phyloP scores from a whole-genome alignment of 176 grass and related monocot genomes.

The Eremochloa ophiuroides region DNA sequence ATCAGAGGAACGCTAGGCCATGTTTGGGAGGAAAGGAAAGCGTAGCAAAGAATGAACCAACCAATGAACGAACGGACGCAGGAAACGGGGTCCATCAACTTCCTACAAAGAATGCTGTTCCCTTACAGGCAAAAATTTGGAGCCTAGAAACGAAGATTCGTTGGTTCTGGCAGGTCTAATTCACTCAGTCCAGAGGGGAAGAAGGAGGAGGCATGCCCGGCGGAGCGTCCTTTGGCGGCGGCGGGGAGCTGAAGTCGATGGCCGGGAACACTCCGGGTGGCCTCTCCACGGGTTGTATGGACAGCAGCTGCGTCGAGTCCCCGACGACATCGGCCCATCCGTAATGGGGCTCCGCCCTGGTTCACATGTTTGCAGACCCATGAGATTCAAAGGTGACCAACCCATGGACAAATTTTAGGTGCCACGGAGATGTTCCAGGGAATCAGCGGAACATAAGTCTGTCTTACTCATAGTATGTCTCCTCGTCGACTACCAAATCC shows the following conservation, averaged over 20 bases:
- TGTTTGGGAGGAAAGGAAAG: not conserved
- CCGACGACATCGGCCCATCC: conserved; percentile 94
- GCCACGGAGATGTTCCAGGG: not conserved
- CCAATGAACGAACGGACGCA: conserved; percentile 51
- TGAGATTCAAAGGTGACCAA: not conserved
- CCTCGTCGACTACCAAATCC: conserved; percentile 81
- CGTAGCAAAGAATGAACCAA: conserved; percentile 10
- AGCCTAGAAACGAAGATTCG: conserved; percentile 29
- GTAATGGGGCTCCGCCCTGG: conserved; percentile 86
- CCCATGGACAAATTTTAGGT: not conserved
- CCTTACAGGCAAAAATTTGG: conserved; percentile 43
- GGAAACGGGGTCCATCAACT: conserved; percentile 26
- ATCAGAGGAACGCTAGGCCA: not conserved
- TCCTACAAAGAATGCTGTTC: conserved; percentile 50
- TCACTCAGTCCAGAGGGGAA: conserved; percentile 40
- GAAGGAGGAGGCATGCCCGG: conserved; percentile 31
- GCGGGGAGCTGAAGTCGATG: conserved; percentile 53
- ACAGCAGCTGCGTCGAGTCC: conserved; percentile 80
- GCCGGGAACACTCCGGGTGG: conserved; percentile 63
- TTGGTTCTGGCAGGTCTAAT: not conserved
- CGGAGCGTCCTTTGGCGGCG: conserved; percentile 38
- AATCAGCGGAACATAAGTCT: not conserved
- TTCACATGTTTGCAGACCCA: not conserved
- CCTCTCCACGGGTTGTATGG: conserved; percentile 62
- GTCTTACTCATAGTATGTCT: conserved; percentile 97